Evolutionary conservation across 1,139 yeast species (phyloP), one percentile per base, ranked within the genome.

Genomic region (Taphrina betulina): DNA sequence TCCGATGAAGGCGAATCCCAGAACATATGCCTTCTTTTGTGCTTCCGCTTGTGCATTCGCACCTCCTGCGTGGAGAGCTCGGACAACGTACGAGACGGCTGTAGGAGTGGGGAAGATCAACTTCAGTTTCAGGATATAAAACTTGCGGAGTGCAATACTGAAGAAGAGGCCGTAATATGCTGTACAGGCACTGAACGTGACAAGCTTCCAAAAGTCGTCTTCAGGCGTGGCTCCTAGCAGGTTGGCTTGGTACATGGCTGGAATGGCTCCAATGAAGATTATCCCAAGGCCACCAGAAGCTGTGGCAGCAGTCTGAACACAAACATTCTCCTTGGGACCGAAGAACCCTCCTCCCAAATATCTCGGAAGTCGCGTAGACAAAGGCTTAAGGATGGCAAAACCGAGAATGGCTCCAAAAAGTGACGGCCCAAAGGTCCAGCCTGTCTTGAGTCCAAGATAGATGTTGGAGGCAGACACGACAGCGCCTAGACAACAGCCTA

Each of bases 111-210:
- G 58, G 24, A 56, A 56, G 26, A 56, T 43, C 31, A 56, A 22
- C 45, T 52, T 52, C 10, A 52, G 31, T 31, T 56, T 44, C 12
- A 56, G 31, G 24, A 56, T 56, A 44, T 56, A 56, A 31, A 56
- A 51, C 37, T 51, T 56, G n/a, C 58, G 33, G 26, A 56, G 41
- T 2, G 58, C 53, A 20, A 56, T 51, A 35, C 44, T 57, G n/a
- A 56, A 56, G 40, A 56, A 56, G 22, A 56, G 45, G 16, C 58
- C 58, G 33, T 56, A 56, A 46, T 56, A 56, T 3, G 58, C 58
- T 5, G 53, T 50, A 31, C 55, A 45, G 2, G 57, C 58, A 5
- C 53, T n/a, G 24, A 56, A 56, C 16, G 57, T 56, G 19, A 52
- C 29, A 33, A 52, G 51, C 51, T 52, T 42, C 31, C 44, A 37